Percentiles rank a stretch among this genome's conserved stretches.
Evolutionary conservation across 2,329 filamentous ascomycete genomes (phyloP).

Genomic region (Bretziella fagacearum): DNA sequence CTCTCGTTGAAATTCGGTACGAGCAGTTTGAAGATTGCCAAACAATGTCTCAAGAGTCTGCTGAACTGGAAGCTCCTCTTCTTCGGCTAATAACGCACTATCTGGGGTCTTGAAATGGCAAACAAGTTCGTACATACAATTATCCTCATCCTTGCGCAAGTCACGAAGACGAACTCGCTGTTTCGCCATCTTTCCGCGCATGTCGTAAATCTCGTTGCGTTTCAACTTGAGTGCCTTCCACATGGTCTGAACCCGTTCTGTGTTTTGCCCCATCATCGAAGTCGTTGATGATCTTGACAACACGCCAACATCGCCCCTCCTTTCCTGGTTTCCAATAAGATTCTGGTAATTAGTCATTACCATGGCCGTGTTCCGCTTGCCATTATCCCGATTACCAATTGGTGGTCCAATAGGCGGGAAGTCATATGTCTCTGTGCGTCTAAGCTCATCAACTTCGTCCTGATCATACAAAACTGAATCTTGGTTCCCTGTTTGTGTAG

Average conservation of each 20-base stretch:
- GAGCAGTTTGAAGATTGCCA: slow-evolving; percentile 23
- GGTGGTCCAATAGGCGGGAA: slow-evolving; percentile 5
- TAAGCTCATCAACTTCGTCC: slow-evolving; percentile 9
- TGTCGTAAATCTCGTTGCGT: slow-evolving; percentile 1
- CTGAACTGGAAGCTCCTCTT: not conserved
- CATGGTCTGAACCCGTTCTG: not conserved
- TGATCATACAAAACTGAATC: slow-evolving; percentile 1
- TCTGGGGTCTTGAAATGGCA: not conserved
- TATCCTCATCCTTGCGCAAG: slow-evolving; percentile 1
- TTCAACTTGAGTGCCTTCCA: slow-evolving; percentile 1
- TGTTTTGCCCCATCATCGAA: slow-evolving; percentile 1
- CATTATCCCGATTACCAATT: not conserved
- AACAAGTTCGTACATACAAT: slow-evolving; percentile 1
- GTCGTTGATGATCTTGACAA: not conserved
- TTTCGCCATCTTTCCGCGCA: slow-evolving; percentile 4
- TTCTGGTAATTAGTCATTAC: not conserved
- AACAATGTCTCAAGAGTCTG: slow-evolving; percentile 17
- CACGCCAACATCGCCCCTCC: not conserved
- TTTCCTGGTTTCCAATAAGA: not conserved
- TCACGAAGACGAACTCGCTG: not conserved
- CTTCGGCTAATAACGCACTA: not conserved
- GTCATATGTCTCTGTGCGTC: not conserved
- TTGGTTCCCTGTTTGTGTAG: not conserved
- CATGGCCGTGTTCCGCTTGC: not conserved
- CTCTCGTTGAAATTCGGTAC: slow-evolving; percentile 24